These are phyloP conservation scores for Exserohilum turcica DNA, from an alignment of 2,329 filamentous ascomycete genomes.

Conservation along the genomic window DNA sequence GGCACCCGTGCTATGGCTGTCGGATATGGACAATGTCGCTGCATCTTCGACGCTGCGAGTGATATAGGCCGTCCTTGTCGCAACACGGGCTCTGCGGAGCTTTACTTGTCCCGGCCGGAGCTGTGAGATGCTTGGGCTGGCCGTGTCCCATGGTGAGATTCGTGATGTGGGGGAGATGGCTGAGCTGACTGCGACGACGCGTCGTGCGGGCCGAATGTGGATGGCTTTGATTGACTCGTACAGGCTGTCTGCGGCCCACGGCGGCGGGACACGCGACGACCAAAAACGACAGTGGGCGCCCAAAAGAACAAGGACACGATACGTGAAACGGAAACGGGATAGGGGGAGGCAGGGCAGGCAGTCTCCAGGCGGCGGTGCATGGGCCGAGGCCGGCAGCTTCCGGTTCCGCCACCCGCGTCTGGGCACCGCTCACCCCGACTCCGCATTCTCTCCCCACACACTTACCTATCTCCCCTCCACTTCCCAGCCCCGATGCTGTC, in stretches of 20 bases:
- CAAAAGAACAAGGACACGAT: no score
- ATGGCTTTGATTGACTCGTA: no score
- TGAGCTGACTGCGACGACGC: neutral
- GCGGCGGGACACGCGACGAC: no score
- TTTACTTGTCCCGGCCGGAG: slow-evolving; percentile 1
- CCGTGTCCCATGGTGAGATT: slow-evolving; percentile 1
- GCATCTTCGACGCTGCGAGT: no score
- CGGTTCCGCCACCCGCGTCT: slow-evolving; percentile 1
- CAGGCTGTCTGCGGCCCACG: no score
- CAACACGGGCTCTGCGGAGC: neutral
- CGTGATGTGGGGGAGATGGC: slow-evolving; percentile 21
- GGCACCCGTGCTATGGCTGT: neutral
- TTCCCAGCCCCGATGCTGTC: slow-evolving; percentile 24
- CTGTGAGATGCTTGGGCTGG: neutral
- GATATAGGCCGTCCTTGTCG: no score
- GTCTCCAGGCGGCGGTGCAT: neutral
- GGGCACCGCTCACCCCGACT: slow-evolving; percentile 2
- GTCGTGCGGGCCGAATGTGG: neutral
- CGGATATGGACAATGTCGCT: no score
- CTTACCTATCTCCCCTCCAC: slow-evolving; percentile 29
- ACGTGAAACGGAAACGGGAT: no score
- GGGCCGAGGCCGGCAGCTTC: slow-evolving; percentile 6
- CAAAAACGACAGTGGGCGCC: no score
- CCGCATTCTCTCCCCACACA: slow-evolving; percentile 19
- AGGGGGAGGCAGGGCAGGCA: no score